A percentile compares a stretch with the other conserved stretches of the same genome.
Conservation (phyloP, 202 grass and related monocot species). For the Elaeis oleifera region DNA sequence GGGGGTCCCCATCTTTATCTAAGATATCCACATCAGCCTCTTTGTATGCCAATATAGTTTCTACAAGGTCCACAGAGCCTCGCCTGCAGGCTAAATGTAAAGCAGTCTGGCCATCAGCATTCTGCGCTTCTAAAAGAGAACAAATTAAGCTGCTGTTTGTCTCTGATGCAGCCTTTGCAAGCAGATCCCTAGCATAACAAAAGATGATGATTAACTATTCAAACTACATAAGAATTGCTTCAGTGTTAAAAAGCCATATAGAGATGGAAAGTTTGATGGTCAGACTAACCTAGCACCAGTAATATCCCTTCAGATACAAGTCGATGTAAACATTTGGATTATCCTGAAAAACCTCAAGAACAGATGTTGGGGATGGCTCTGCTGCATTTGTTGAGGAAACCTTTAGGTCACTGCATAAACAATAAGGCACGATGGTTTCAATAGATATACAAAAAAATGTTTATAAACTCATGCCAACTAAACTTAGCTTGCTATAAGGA, state of each 20-base stretch:
- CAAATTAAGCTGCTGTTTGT: conserved; percentile 46
- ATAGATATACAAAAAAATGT: too few relatives aligned
- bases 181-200: conserved; percentile 53
- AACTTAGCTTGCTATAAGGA: too few relatives aligned
- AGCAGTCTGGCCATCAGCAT: conserved; percentile 73
- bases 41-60: conserved; percentile 80
- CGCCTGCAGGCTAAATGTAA: conserved; percentile 85
- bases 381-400: conserved; percentile 45
- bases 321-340: conserved; percentile 87
- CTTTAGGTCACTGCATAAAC: conserved; percentile 60
- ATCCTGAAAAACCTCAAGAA: conserved; percentile 58
- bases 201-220: conserved; percentile 12
- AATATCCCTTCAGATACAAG: conserved; percentile 80
- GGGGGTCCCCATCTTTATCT: conserved; percentile 83
- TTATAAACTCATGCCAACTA: too few relatives aligned
- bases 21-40: conserved; percentile 82
- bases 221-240: too few relatives aligned
- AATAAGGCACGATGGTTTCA: conserved; percentile 19
- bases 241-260: conserved; percentile 2
- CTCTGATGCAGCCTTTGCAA: conserved; percentile 55
- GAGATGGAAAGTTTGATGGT: background rate
- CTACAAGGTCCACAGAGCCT: conserved; percentile 78
- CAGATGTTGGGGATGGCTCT: conserved; percentile 53
- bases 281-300: conserved; percentile 55
- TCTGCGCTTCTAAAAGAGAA: conserved; percentile 82